Evolutionary conservation across 331 rosid genomes (phyloP), one percentile per base, ranked within the genome.

Genomic region (Quercus tomentella): DNA sequence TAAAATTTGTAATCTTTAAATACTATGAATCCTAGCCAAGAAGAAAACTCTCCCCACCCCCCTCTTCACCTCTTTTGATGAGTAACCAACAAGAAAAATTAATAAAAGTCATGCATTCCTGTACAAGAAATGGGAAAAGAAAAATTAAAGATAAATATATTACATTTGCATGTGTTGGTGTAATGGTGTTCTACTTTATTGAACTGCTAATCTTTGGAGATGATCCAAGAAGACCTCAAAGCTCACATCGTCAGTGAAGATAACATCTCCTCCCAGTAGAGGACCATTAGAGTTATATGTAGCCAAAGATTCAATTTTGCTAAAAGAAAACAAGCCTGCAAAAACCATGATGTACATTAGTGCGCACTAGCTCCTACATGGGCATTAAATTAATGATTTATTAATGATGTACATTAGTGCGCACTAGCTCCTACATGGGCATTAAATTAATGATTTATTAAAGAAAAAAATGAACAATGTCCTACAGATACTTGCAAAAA

Each of bases 211-310:
- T 93, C 99, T 96, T 88, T 91, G 96, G 45, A 93, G 94, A 88
- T 96, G 99, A 81, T 96, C 98, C 79, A 93, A 82, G 88, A 96
- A 96, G 70, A 96, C 98, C 82, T 96, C 97, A 80, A 96, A 96
- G 82, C 98, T 87, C 70, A 96, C 99, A 76, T 96, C 99, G 51
- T 93, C 99, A 0, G 98, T 96, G 54, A 96, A 93, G 79, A 96
- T 91, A 72, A 96, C 60, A 85, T 93, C 99, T 60, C 97, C 97
- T 70, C 99, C 99, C 0, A 93, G 91, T 72, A 83, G 82, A 8
- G 97, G 75, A 83, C 86, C 88, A 25, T 91, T 96, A 1, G 89
- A 85, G 88, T 86, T 96, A 66, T 95, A 95, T 2, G 97, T 91
- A 56, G 97, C 94, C 14, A 91, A 96, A 58, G 98, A 72, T 96